Conservation (phyloP, 2,329 filamentous ascomycete species). For the Paecilomyces dactylethromorphus region DNA sequence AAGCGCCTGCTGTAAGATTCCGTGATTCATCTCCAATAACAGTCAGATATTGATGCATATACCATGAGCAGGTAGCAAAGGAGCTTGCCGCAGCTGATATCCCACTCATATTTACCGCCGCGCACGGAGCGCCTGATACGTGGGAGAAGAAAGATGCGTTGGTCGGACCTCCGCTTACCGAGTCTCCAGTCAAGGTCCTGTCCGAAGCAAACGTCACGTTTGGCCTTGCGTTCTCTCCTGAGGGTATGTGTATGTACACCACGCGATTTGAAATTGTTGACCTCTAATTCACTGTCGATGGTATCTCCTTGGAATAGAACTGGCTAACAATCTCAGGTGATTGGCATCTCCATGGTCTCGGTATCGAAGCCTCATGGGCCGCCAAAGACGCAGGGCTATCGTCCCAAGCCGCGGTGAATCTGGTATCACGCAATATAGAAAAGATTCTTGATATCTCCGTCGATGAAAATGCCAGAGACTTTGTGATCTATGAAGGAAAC, state of each 20-base stretch:
- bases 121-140: conserved; percentile 22
- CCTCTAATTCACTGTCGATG: too few relatives aligned
- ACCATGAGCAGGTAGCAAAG: conserved; percentile 24
- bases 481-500: conserved; percentile 40
- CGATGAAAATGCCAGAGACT: conserved; percentile 24
- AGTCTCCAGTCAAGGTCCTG: conserved; percentile 33
- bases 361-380: conserved; percentile 15
- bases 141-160: conserved; percentile 35
- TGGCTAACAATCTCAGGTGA: conserved; percentile 15
- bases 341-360: conserved; percentile 33
- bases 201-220: conserved; percentile 30
- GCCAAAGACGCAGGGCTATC: conserved; percentile 6
- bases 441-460: conserved; percentile 30
- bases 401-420: conserved; percentile 21
- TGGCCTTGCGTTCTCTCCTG: conserved; percentile 6
- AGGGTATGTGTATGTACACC: not conserved
- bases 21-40: not conserved
- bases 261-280: too few relatives aligned
- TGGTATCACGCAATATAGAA: conserved; percentile 38
- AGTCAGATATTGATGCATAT: not conserved
- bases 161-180: conserved; percentile 37
- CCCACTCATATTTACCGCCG: conserved; percentile 38
- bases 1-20: conserved; percentile 22
- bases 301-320: too few relatives aligned
- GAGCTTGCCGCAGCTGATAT: conserved; percentile 35